Percentiles rank a stretch among this genome's conserved stretches.
Evolutionary conservation across 2,329 filamentous ascomycete genomes (phyloP).

Genomic region (Aspergillus sp.): DNA sequence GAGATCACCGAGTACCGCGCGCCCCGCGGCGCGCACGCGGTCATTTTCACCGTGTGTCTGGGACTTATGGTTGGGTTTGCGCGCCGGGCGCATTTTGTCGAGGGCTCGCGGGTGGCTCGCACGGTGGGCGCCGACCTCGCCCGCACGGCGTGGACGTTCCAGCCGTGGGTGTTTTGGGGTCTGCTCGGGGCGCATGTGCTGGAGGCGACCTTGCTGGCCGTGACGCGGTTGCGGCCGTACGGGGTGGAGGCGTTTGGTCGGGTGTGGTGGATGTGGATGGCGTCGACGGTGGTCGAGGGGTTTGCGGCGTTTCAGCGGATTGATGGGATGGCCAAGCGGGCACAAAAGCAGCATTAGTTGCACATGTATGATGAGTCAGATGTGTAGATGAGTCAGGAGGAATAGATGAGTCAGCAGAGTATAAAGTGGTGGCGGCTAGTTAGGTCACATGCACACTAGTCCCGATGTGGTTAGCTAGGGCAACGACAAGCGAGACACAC

Average conservation of each 20-base stretch:
- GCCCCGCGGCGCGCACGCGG: slow-evolving; percentile 51
- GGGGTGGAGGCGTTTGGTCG: slow-evolving; percentile 49
- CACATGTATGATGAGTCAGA: neutral
- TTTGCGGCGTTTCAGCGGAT: slow-evolving; percentile 49
- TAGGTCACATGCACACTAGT: slow-evolving; percentile 17
- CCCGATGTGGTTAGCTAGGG: slow-evolving; percentile 34
- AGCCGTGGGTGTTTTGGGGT: slow-evolving; percentile 57
- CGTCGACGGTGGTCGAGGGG: slow-evolving; percentile 54
- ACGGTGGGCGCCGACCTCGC: slow-evolving; percentile 50
- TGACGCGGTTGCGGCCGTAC: slow-evolving; percentile 49
- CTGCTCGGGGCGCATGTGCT: slow-evolving; percentile 64
- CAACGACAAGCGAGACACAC: slow-evolving; percentile 46
- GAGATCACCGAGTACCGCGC: slow-evolving; percentile 53
- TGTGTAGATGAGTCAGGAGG: no score
- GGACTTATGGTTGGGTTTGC: slow-evolving; percentile 56
- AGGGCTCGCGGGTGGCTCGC: slow-evolving; percentile 52
- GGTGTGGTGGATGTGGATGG: slow-evolving; percentile 57
- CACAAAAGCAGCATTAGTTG: slow-evolving; percentile 27
- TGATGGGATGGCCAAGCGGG: slow-evolving; percentile 42
- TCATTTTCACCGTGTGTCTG: slow-evolving; percentile 56
- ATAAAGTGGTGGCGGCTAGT: no score
- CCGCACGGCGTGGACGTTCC: slow-evolving; percentile 58
- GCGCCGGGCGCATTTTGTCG: slow-evolving; percentile 52
- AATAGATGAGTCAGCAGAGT: no score
- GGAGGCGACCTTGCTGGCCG: slow-evolving; percentile 57